phyloP scores from a whole-genome alignment of 495 filamentous ascomycete genomes.

The Penicillium diatomitis region DNA sequence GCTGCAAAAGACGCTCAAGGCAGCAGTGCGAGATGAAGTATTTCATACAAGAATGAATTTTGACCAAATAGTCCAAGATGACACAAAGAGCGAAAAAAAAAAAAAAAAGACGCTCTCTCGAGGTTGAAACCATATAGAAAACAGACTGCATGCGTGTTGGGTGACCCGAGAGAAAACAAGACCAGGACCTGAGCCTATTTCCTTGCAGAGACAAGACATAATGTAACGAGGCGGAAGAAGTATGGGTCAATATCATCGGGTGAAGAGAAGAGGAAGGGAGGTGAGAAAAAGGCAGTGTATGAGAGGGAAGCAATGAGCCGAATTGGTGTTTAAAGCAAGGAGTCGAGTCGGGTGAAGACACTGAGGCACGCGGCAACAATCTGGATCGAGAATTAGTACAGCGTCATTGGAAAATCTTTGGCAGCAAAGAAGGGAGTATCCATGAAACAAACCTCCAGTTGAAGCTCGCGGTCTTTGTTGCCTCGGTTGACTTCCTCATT shows the following conservation, averaged over 20 bases:
- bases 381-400: conserved; percentile 32
- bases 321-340: conserved; percentile 56
- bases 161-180: conserved; percentile 19
- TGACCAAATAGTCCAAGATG: conserved; percentile 17
- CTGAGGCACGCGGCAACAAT: conserved; percentile 90
- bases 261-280: not conserved
- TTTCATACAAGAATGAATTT: conserved; percentile 25
- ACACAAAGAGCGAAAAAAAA: not conserved
- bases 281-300: conserved; percentile 16
- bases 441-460: conserved; percentile 67
- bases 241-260: not conserved
- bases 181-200: not conserved
- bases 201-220: conserved; percentile 3
- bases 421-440: not conserved
- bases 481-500: conserved; percentile 74
- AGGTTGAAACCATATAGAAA: conserved; percentile 25
- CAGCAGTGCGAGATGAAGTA: conserved; percentile 2
- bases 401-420: not conserved
- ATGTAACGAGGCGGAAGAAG: conserved; percentile 7
- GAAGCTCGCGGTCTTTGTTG: conserved; percentile 88
- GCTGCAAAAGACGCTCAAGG: no score
- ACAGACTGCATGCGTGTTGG: conserved; percentile 25
- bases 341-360: conserved; percentile 95
- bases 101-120: conserved; percentile 17
- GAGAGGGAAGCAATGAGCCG: conserved; percentile 9